Evolutionary conservation across 2,329 filamentous ascomycete genomes (phyloP).

Genomic region (Hypoxylon sp.): DNA sequence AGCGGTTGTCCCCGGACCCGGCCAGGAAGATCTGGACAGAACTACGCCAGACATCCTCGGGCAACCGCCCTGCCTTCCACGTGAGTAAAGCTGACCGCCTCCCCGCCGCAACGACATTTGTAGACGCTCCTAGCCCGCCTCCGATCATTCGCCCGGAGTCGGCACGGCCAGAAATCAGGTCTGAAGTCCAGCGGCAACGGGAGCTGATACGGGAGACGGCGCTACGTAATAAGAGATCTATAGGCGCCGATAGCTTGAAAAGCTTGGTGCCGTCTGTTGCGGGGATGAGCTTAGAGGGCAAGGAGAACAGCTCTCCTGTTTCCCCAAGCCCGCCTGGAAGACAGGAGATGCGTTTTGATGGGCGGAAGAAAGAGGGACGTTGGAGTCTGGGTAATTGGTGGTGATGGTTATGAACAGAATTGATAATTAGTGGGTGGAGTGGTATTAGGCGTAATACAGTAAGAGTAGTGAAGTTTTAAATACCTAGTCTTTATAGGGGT

Average conservation of each 20-base stretch:
- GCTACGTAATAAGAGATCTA: conserved; percentile 51
- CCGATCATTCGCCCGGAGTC: conserved; percentile 6
- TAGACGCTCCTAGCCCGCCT: conserved; percentile 23
- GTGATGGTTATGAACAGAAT: conserved; percentile 31
- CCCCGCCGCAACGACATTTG: conserved; percentile 34
- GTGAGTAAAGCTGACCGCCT: conserved; percentile 37
- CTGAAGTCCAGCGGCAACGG: conserved; percentile 44
- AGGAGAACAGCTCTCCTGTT: conserved; percentile 29
- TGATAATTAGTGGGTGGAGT: background rate
- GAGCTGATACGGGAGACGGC: conserved; percentile 49
- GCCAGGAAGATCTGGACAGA: conserved; percentile 53
- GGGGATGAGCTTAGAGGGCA: conserved; percentile 39
- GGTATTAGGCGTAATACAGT: conserved; percentile 13
- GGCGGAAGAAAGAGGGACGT: conserved; percentile 44
- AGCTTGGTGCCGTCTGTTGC: conserved; percentile 51
- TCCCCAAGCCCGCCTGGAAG: conserved; percentile 25
- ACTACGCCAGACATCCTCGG: conserved; percentile 48
- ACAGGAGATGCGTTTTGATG: conserved; percentile 36
- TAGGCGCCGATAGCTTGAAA: conserved; percentile 52
- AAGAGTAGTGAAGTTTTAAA: conserved; percentile 33
- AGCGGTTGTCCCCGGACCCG: conserved; percentile 41
- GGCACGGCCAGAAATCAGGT: conserved; percentile 21
- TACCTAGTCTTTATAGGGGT: conserved; percentile 24
- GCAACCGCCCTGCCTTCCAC: conserved; percentile 39
- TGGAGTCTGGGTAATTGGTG: conserved; percentile 52